Evolutionary conservation across 371 early-diverging fungal genomes (phyloP).

Genomic region (Apophysomyces sp.): DNA sequence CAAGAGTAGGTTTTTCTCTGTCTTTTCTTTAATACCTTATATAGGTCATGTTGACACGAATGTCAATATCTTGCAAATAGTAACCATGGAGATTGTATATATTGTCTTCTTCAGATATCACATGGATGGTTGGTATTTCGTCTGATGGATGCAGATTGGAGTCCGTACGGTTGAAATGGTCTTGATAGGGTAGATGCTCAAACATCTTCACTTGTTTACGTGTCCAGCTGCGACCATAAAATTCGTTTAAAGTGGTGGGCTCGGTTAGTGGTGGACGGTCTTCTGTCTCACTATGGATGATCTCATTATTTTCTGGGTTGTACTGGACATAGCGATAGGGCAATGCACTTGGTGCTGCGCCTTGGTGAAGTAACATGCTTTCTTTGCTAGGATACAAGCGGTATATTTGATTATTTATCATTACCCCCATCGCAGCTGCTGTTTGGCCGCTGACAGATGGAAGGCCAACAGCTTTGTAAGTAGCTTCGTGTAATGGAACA

Average conservation of each 20-base stretch:
- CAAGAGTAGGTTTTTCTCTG: too few relatives aligned
- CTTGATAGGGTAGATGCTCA: not conserved
- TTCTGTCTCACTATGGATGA: constrained; percentile 56
- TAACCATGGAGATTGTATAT: constrained; percentile 22
- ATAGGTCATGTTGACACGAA: constrained; percentile 23
- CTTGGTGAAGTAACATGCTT: not conserved
- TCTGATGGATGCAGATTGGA: constrained; percentile 18
- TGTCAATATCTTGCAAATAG: constrained; percentile 20
- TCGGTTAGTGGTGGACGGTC: not conserved
- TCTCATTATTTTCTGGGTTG: constrained; percentile 84
- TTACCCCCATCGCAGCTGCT: not conserved
- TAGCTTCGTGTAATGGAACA: not conserved
- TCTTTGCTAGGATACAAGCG: not conserved
- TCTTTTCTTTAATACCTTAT: constrained; percentile 19
- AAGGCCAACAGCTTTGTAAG: not conserved
- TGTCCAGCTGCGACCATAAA: constrained; percentile 16
- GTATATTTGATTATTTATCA: not conserved
- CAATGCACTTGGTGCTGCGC: constrained; percentile 69
- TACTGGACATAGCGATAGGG: constrained; percentile 80
- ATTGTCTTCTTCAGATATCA: constrained; percentile 14
- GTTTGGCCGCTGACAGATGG: not conserved
- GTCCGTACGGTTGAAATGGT: constrained; percentile 10
- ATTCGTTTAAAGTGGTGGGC: constrained; percentile 7
- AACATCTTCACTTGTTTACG: constrained; percentile 10
- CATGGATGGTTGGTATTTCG: constrained; percentile 34